Base-by-base conservation (phyloP, 2,329 filamentous ascomycete genomes). In the Cladorrhinum sp. region DNA sequence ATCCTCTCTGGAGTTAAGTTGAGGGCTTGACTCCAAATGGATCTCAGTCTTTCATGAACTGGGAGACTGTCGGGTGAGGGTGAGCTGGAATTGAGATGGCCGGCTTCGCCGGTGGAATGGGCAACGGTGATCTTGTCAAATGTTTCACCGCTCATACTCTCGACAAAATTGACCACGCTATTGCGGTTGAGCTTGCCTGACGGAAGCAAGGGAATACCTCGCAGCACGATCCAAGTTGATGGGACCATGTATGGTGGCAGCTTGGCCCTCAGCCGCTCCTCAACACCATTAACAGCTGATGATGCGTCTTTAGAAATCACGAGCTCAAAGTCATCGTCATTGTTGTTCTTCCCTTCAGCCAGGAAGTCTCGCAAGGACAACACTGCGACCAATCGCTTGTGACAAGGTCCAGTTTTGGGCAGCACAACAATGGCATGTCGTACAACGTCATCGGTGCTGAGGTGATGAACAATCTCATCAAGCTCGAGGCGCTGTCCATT, bases 351-450 rank as follows among this genome's bases (percentile, higher is more conserved):
- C 1, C 16, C 20, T 7, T 41, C 9, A 12, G 22, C 9, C 36
- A 18, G 13, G 38, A 58, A 18, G 2, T 24, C 29, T 8, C 50
- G 59, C 18, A 68, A 55, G 1, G 64, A 60, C n/a, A 68, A 25
- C 1, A 65, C 58, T 1, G 64, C 66, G 8, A 67, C 65, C 20
- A 68, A 55, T 2, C 65, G 63, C 51, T 66, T 65, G 32, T 49
- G 57, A 56, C 62, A 67, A 3, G 64, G 65, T 2, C 67, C 67
- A 3, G n/a, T 59, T 50, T 61, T 62, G 2, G 69, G 69, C 1
- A 65, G 58, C 60, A 83, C 77, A 7, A 83, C 79, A 62, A 83
- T 80, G 0, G 75, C 77, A 29, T 81, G 78, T 0, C 81, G 72
- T 2, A 75, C 72, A 1, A 70, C 73, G 10, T 72, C 72, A 1